These are phyloP conservation scores for Inonotus obliquus DNA, from an alignment of 1,284 basidiomycete genomes.

Conservation along the genomic window DNA sequence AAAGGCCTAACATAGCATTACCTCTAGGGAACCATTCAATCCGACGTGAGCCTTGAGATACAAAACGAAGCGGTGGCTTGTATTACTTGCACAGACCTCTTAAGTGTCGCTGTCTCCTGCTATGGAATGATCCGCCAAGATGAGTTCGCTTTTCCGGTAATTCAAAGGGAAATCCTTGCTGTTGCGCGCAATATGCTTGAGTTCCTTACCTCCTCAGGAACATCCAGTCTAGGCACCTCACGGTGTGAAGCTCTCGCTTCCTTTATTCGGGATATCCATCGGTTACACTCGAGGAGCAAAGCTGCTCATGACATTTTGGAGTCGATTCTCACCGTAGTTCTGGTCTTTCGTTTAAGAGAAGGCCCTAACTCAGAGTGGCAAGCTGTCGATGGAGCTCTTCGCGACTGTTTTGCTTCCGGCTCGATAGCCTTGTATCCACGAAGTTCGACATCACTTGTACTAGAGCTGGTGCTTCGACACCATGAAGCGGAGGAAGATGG, in stretches of 20 bases:
- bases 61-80: neutral
- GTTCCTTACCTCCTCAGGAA: neutral
- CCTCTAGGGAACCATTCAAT: neutral
- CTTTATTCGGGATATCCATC: neutral
- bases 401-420: neutral
- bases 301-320: neutral
- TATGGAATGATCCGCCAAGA: neutral
- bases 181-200: neutral
- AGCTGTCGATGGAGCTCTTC: conserved; percentile 3
- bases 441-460: conserved; percentile 1
- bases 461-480: conserved; percentile 6
- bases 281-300: neutral
- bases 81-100: neutral
- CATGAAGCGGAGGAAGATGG: neutral
- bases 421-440: neutral
- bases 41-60: neutral
- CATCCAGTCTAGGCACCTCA: neutral
- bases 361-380: conserved; percentile 10
- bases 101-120: conserved; percentile 1
- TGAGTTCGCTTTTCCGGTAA: neutral
- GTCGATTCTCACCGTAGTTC: conserved; percentile 8
- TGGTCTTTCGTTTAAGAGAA: conserved; percentile 13
- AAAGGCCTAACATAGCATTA: neutral
- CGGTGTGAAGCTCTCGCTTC: conserved; percentile 4
- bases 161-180: neutral